These are phyloP conservation scores for Colletotrichum falcatum DNA, from an alignment of 2,329 filamentous ascomycete species.

Conservation along the genomic window DNA sequence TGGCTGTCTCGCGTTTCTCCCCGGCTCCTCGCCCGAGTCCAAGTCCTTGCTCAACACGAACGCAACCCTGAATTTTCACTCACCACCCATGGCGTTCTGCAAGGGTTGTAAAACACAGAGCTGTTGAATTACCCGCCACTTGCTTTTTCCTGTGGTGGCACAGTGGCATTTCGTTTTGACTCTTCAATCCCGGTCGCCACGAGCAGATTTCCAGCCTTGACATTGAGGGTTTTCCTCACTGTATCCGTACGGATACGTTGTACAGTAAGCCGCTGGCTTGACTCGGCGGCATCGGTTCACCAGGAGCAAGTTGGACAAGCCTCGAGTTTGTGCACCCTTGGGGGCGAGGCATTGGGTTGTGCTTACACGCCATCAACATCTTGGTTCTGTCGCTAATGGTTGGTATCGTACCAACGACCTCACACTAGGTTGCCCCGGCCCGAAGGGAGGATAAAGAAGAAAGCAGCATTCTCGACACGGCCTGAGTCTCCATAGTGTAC, in stretches of 20 bases:
- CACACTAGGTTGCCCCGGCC: slow-evolving; percentile 22
- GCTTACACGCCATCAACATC: slow-evolving; percentile 17
- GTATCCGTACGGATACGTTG: neutral
- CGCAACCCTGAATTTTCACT: too few relatives aligned
- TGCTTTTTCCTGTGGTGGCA: slow-evolving; percentile 13
- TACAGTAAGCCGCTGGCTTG: neutral
- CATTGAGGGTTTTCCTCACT: slow-evolving; percentile 9
- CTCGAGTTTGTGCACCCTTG: slow-evolving; percentile 5
- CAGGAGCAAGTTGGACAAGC: slow-evolving; percentile 7
- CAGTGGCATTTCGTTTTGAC: slow-evolving; percentile 4
- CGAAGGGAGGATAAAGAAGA: neutral
- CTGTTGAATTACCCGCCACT: neutral
- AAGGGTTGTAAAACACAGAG: neutral
- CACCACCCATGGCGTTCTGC: neutral
- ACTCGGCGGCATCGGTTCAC: slow-evolving; percentile 12
- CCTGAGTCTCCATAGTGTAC: neutral
- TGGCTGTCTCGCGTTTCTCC: slow-evolving; percentile 14
- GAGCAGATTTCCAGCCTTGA: slow-evolving; percentile 3
- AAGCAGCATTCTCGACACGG: neutral
- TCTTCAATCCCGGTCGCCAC: slow-evolving; percentile 15
- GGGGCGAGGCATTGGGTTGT: slow-evolving; percentile 9
- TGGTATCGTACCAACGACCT: slow-evolving; percentile 3
- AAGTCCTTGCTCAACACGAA: too few relatives aligned
- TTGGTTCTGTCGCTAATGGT: slow-evolving; percentile 15
- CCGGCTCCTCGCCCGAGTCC: slow-evolving; percentile 8